Evolutionary conservation across 2,329 filamentous ascomycete species (phyloP), one percentile per base, ranked within the genome.

Genomic region (Colletotrichum tropicale): DNA sequence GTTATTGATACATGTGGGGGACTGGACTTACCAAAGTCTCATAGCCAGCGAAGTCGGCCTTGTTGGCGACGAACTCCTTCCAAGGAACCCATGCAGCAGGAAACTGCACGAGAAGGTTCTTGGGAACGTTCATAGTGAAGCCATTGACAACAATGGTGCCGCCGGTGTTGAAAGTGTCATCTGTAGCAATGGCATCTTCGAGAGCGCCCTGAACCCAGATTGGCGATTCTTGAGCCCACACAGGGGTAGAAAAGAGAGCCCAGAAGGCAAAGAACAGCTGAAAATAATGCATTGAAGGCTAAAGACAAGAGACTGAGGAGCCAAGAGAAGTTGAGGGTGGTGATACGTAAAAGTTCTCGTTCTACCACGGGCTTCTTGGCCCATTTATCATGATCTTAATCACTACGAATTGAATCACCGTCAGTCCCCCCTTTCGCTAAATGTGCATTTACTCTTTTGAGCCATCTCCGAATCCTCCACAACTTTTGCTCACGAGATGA

Each of bases 31-130:
- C 84, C 36, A 82, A 80, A 32, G 83, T 82, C 75, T 86, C 84
- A 30, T 81, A 85, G 6, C 84, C 84, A 15, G 81, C 10, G 71
- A 84, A 82, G 5, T 81, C 78, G 15, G 80, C 78, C 67, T 82
- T 81, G 62, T 78, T 79, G 8, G 78, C 79, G 9, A 82, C 82
- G 43, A 86, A 85, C 18, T 85, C 82, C 72, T 82, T 84, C 81
- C 81, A 89, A 0, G 87, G 86, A 30, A 88, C 83, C 77, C 84
- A 88, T 15, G 85, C 84, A 5, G 85, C 86, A 0, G 87, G 88
- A 55, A 89, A 89, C 66, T 88, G 85, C 5, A 88, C 86, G 10
- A 88, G 84, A 28, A 89, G 77, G 75, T 90, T 90, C 79, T 88
- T 84, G 5, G 88, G 88, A 4, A 90, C 86, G 12, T 80, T 83